Evolutionary conservation across 257 asterid genomes (phyloP).

Genomic region (Leonotis leonurus): DNA sequence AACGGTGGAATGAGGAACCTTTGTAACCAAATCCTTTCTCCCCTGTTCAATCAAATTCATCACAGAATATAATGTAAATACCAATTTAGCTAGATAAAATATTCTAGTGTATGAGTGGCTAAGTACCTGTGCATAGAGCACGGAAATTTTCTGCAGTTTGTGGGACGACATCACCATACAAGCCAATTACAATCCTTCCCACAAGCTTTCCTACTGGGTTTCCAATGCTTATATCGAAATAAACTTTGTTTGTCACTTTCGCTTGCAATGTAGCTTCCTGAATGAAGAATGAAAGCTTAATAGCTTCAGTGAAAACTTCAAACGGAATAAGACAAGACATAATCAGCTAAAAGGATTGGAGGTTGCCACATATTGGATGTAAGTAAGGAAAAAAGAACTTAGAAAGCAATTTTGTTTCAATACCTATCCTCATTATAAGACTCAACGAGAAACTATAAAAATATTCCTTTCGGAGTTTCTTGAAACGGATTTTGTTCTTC

Average conservation of each 20-base stretch:
- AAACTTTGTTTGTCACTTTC: slow-evolving; percentile 86
- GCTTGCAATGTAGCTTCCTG: slow-evolving; percentile 73
- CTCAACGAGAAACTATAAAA: not conserved
- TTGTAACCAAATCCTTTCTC: slow-evolving; percentile 96
- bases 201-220: slow-evolving; percentile 82
- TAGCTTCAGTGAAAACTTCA: not conserved
- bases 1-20: slow-evolving; percentile 89
- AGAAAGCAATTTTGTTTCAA: not conserved
- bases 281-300: slow-evolving; percentile 3
- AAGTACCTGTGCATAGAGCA: slow-evolving; percentile 86
- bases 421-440: not conserved
- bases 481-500: not conserved
- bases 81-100: not conserved
- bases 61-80: slow-evolving; percentile 2
- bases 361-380: not conserved
- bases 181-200: slow-evolving; percentile 90
- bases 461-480: not conserved
- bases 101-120: not conserved
- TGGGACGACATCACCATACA: slow-evolving; percentile 94
- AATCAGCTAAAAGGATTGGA: not conserved
- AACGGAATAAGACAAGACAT: not conserved
- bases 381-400: not conserved
- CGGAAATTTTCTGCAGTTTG: slow-evolving; percentile 94
- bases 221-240: slow-evolving; percentile 83
- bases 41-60: slow-evolving; percentile 40